Evolutionary conservation across 768 basidiomycete species (phyloP).

Genomic region (Amylocystis lapponica): DNA sequence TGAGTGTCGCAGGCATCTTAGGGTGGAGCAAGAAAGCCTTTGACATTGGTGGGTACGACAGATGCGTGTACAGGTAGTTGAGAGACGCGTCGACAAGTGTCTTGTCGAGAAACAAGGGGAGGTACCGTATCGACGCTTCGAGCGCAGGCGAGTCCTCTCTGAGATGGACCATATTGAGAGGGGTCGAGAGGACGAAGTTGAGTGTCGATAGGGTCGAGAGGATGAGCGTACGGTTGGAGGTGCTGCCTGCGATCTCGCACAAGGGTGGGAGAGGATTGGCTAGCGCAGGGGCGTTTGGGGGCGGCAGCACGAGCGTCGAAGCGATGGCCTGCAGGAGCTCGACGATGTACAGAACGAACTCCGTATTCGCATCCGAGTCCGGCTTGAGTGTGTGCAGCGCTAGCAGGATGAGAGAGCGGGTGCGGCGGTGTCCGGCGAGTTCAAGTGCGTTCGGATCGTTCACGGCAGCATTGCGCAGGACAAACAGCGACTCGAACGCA

Average conservation of each 20-base stretch:
- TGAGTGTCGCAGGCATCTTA: constrained; percentile 64
- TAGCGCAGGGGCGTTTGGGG: constrained; percentile 25
- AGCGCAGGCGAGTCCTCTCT: constrained; percentile 53
- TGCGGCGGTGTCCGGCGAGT: constrained; percentile 52
- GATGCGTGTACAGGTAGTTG: constrained; percentile 70
- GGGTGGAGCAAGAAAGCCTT: constrained; percentile 71
- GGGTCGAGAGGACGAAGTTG: constrained; percentile 55
- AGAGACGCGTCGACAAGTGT: constrained; percentile 63
- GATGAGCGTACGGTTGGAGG: constrained; percentile 72
- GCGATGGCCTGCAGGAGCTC: constrained; percentile 68
- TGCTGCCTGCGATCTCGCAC: constrained; percentile 45
- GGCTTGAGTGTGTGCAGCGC: constrained; percentile 57
- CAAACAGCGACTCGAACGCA: constrained; percentile 79
- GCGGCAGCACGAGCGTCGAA: constrained; percentile 34
- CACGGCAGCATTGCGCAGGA: constrained; percentile 82
- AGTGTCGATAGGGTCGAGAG: constrained; percentile 58
- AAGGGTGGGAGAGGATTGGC: constrained; percentile 53
- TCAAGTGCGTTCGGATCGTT: constrained; percentile 62
- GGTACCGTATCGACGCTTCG: constrained; percentile 57
- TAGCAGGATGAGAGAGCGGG: constrained; percentile 59
- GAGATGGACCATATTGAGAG: constrained; percentile 51
- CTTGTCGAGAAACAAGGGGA: constrained; percentile 69
- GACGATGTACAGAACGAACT: constrained; percentile 65
- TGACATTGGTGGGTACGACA: constrained; percentile 69
- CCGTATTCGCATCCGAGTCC: constrained; percentile 59